These are phyloP conservation scores for Carex myosuroides DNA, from an alignment of 176 grass and related monocot species.

Conservation along the genomic window DNA sequence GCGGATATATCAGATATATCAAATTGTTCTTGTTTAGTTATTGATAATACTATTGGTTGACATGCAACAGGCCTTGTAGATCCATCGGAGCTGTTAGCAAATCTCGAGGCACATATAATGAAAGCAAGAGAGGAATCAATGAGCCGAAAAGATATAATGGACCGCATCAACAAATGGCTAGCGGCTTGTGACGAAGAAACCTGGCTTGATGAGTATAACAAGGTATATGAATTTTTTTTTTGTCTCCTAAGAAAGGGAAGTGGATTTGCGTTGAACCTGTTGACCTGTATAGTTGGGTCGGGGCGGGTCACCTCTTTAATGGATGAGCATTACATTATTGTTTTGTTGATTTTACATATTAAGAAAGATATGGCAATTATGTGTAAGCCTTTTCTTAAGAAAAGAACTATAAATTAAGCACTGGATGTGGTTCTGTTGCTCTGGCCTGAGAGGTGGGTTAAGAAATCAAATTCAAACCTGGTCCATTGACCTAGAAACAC, in stretches of 20 bases:
- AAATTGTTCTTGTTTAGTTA: not conserved
- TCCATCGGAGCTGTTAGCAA: constrained; percentile 71
- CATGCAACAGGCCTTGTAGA: constrained; percentile 53
- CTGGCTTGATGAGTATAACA: constrained; percentile 98
- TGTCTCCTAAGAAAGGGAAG: not conserved
- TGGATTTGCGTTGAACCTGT: too few species aligned
- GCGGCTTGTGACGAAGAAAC: constrained; percentile 83
- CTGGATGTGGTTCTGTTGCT: not conserved
- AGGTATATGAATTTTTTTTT: constrained; percentile 33
- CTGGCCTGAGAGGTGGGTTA: not conserved
- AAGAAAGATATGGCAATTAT: not conserved
- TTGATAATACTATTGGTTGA: not conserved
- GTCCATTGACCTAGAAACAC: not conserved
- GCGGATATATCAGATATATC: not conserved
- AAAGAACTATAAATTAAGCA: not conserved
- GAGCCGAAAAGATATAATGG: constrained; percentile 92
- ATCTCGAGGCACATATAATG: constrained; percentile 78
- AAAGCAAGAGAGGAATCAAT: constrained; percentile 76
- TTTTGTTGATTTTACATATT: not conserved
- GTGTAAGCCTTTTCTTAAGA: not conserved
- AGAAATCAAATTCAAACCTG: not conserved
- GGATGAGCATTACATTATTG: not conserved
- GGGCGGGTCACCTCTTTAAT: not conserved
- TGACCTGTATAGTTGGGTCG: not conserved
- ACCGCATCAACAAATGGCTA: constrained; percentile 90